phyloP scores from a whole-genome alignment of 768 basidiomycete genomes.

The Tricholoma sp. region DNA sequence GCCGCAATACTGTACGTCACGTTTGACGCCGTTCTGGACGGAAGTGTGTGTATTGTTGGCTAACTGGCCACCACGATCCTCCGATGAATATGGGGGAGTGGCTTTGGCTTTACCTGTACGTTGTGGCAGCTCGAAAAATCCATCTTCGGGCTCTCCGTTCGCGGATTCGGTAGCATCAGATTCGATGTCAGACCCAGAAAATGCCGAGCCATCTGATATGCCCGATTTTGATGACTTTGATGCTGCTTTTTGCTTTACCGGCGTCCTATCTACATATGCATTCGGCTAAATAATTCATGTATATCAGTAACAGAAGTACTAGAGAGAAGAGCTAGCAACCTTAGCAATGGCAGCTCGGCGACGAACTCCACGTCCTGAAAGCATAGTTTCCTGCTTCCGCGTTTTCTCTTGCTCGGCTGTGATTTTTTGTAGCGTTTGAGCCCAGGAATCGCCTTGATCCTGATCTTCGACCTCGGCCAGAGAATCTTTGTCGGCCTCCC shows the following conservation, averaged over 20 bases:
- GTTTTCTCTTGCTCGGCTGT: conserved; percentile 38
- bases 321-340: conserved; percentile 14
- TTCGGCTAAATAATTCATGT: conserved; percentile 22
- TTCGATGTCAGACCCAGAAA: conserved; percentile 24
- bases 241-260: conserved; percentile 8
- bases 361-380: conserved; percentile 70
- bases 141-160: conserved; percentile 12
- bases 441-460: conserved; percentile 78
- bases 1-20: conserved; percentile 39
- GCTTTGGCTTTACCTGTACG: conserved; percentile 15
- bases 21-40: conserved; percentile 11
- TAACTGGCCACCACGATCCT: conserved; percentile 1
- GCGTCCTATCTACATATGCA: conserved; percentile 12
- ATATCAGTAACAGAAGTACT: neutral
- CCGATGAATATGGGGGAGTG: neutral
- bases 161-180: conserved; percentile 17
- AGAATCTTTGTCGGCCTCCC: conserved; percentile 74
- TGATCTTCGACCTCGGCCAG: conserved; percentile 65
- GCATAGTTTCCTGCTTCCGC: conserved; percentile 40
- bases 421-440: conserved; percentile 57
- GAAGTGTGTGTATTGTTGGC: conserved; percentile 9
- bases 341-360: conserved; percentile 61
- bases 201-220: conserved; percentile 29
- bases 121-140: conserved; percentile 9
- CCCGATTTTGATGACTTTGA: conserved; percentile 12